Evolutionary conservation across 202 grass and related monocot genomes (phyloP), one percentile per base, ranked within the genome.

Genomic region (Carex arenaria): DNA sequence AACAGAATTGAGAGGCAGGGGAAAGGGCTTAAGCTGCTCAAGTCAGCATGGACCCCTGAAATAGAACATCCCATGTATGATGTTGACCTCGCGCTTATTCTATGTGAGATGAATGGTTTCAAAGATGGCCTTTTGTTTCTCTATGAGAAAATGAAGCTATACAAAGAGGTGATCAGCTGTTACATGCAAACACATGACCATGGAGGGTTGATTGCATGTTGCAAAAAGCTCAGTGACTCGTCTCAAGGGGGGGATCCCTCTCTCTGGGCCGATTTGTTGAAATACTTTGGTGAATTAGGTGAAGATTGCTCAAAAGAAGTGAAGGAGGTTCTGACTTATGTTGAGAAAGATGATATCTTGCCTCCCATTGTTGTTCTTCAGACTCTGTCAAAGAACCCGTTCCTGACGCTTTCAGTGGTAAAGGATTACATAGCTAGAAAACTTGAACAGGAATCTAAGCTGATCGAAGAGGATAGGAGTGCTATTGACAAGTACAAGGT

Each of bases 351-450:
- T 65, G 91, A 99, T 96, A 88, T 96, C 74, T 87, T 96, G 84
- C 93, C 96, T 82, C 93, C 93, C 14, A 96, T 94, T 82, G 89
- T 99, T 84, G 90, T 99, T 26, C 85, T 99, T 69, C 93, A 99
- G 85, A 94, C 91, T 82, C 79, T 96, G 36, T 93, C 93, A 3
- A 99, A 87, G 88, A 99, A 99, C 56, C 88, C 93, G n/a, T 96
- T 84, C 56, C 84, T 94, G 87, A 99, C 87, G 2, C 89, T 99
- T 18, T 96, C 93, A 61, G 97, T 99, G 52, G 93, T 99, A 42
- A 99, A 99, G 82, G 97, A 99, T 80, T 99, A 94, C 79, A 94
- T 99, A 86, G 93, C 91, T 90, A 86, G 93, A 86, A 96, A 96
- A 72, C 88, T 99, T 87, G 93, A 99, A 79, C 91, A 96, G 86